Base-by-base conservation (phyloP, 352 stramenopile species). In the Phytophthora citricola region DNA sequence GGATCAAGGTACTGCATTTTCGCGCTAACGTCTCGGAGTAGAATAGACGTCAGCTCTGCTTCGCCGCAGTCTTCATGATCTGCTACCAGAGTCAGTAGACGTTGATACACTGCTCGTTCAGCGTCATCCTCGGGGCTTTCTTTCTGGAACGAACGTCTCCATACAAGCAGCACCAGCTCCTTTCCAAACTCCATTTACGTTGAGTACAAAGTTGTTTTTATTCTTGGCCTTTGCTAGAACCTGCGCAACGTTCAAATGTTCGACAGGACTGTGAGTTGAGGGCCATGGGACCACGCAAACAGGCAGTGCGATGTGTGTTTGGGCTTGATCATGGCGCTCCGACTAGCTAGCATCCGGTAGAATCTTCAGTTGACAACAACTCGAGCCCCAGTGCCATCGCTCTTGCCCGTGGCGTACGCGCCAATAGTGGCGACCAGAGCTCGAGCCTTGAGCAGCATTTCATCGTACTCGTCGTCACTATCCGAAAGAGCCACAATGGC, bases 401-500 rank as follows among this genome's bases (percentile, higher is more conserved):
- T 67, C 17, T 53, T 71, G n/a, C 79, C 79, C 6, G 79, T 92
- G 11, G 75, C 78, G 44, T 90, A 90, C 1, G 53, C 65, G 22
- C 81, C 81, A 39, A 94, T 66, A 0, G 85, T 79, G 14, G 79
- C 66, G 29, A 91, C 83, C 4, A 96, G 73, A 29, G 83, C 84
- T 29, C 66, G 73, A 9, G 92, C 91, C 72, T 98, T 98, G 32
- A 98, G 81, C 29, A 97, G 73, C 88, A 97, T 98, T 70, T 98
- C 93, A 26, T 98, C 87, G 63, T 97, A 95, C 64, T 98, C 97
- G 49, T 98, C 94, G 31, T 98, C 79, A 24, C 73, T 79, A 59
- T 99, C 89, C 22, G 94, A 98, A 12, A 99, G 83, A 10, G 91
- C 94, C 50, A 98, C 96, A 58, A 99, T 98, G 26, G 97, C 97